phyloP scores from a whole-genome alignment of 371 early-diverging fungal genomes.

The Dentiscutata heterogama region DNA sequence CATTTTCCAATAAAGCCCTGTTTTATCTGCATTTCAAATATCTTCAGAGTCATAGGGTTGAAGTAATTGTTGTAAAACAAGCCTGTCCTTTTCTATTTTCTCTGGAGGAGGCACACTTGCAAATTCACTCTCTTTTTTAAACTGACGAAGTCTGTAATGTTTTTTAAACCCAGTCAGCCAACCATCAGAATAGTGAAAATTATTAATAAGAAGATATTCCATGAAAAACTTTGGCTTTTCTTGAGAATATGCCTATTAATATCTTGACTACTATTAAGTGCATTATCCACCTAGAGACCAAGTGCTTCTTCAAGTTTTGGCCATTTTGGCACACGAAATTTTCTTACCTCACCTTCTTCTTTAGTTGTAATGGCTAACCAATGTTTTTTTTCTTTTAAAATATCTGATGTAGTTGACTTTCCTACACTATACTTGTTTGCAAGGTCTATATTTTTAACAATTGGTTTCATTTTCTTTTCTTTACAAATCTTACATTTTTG shows the following conservation, averaged over 20 bases:
- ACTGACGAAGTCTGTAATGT: constrained; percentile 1
- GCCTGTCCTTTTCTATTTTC: constrained; percentile 7
- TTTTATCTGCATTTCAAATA: constrained; percentile 4
- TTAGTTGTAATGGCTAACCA: too few relatives aligned
- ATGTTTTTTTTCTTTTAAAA: constrained; percentile 19
- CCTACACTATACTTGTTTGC: background rate
- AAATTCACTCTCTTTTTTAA: constrained; percentile 19
- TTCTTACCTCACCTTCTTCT: background rate
- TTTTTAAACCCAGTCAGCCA: background rate
- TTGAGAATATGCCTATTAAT: constrained; percentile 15
- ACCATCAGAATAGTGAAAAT: constrained; percentile 26
- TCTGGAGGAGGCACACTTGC: constrained; percentile 3
- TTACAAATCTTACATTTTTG: constrained; percentile 36
- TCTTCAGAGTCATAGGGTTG: constrained; percentile 9
- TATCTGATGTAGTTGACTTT: background rate
- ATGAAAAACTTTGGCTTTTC: constrained; percentile 2
- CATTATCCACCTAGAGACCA: constrained; percentile 35
- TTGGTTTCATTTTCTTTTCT: background rate
- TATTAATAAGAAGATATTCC: background rate
- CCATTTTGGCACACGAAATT: background rate
- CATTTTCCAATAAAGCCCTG: constrained; percentile 24
- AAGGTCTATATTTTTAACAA: background rate
- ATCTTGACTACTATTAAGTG: background rate
- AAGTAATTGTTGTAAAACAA: constrained; percentile 5
- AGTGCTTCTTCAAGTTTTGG: constrained; percentile 27